Conservation (phyloP, 352 stramenopile genomes). For the Phytopythium kandeliae region DNA sequence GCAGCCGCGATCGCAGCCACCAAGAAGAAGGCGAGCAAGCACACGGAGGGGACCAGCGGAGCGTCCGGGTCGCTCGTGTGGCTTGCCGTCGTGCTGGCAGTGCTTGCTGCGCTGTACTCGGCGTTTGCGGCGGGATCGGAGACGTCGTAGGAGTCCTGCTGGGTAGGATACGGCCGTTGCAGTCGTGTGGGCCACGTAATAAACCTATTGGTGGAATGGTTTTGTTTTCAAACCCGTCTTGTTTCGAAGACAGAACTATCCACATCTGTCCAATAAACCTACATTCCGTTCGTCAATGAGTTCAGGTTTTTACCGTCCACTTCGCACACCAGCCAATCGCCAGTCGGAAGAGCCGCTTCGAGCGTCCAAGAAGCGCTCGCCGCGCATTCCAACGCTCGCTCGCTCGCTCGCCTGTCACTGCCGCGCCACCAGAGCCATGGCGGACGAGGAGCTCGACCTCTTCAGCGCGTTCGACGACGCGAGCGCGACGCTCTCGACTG, state of each 20-base stretch:
- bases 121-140: background rate
- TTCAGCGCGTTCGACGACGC: constrained; percentile 93
- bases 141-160: background rate
- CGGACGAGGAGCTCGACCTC: constrained; percentile 89
- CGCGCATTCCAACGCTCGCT: background rate
- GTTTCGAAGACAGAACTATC: too few species aligned
- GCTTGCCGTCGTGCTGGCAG: constrained; percentile 32
- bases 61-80: constrained; percentile 24
- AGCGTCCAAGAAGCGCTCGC: too few species aligned
- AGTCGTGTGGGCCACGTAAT: background rate
- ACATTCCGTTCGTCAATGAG: background rate
- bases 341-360: background rate
- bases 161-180: too few species aligned
- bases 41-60: constrained; percentile 17
- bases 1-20: constrained; percentile 61
- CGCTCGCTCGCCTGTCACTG: background rate
- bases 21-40: constrained; percentile 62
- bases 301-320: background rate
- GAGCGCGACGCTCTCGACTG: constrained; percentile 50
- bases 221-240: too few species aligned
- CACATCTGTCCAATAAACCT: background rate
- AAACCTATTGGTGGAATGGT: background rate
- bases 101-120: constrained; percentile 23
- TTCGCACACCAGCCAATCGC: background rate
- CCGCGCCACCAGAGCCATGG: background rate